Percentiles rank a stretch among this genome's conserved stretches.
phyloP scores from a whole-genome alignment of 2,329 filamentous ascomycete species.

The Trichophyton simii region DNA sequence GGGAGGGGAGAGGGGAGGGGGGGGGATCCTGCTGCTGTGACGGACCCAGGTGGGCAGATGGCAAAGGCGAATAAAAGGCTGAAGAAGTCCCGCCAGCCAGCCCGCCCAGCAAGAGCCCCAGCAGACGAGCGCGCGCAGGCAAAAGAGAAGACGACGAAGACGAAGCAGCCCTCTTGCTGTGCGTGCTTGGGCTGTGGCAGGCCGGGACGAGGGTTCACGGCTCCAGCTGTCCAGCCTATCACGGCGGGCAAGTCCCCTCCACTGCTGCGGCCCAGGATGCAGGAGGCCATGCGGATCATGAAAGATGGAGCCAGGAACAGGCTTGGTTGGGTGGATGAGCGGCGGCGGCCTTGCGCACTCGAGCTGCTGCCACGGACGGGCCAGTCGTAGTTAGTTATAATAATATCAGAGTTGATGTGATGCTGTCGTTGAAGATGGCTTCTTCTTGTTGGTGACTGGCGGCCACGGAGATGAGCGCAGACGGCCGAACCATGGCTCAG shows the following conservation, averaged over 20 bases:
- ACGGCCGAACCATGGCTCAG: not conserved
- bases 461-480: not conserved
- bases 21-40: not conserved
- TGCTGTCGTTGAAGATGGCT: too few species aligned
- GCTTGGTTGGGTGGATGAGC: not conserved
- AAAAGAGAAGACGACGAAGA: too few species aligned
- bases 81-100: not conserved
- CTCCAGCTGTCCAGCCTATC: slow-evolving; percentile 7
- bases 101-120: not conserved
- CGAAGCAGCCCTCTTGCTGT: too few species aligned
- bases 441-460: not conserved
- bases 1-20: too few species aligned
- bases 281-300: slow-evolving; percentile 4
- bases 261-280: slow-evolving; percentile 5
- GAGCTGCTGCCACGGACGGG: too few species aligned
- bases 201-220: slow-evolving; percentile 7
- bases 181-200: slow-evolving; percentile 6
- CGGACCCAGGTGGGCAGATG: not conserved
- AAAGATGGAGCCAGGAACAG: slow-evolving; percentile 6
- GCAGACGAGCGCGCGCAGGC: not conserved
- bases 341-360: too few species aligned
- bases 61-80: not conserved
- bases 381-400: too few species aligned
- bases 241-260: slow-evolving; percentile 5
- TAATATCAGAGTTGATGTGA: too few species aligned